These are phyloP conservation scores for Tuber umbilicatum DNA, from an alignment of 495 filamentous ascomycete genomes.

Conservation along the genomic window DNA sequence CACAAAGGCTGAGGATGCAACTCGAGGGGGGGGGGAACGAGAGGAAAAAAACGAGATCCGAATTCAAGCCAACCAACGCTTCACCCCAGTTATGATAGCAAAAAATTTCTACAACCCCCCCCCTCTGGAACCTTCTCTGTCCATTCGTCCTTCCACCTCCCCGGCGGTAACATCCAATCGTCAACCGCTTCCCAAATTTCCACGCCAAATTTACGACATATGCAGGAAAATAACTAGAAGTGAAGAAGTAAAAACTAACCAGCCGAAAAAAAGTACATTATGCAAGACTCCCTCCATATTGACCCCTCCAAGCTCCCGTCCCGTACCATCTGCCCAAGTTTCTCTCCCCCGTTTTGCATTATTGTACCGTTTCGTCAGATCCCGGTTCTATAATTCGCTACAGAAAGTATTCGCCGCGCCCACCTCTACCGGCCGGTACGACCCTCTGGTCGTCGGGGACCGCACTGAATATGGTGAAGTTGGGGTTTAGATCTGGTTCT, in stretches of 20 bases:
- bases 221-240: neutral
- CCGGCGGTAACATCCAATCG: too few relatives aligned
- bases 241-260: neutral
- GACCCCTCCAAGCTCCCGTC: neutral
- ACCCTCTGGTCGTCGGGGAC: conserved; percentile 88
- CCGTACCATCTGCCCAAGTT: neutral
- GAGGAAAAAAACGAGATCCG: neutral
- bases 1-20: neutral
- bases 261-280: neutral
- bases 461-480: conserved; percentile 90
- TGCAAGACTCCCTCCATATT: conserved; percentile 5
- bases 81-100: neutral
- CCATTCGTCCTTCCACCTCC: neutral
- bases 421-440: conserved; percentile 71
- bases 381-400: conserved; percentile 46
- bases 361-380: neutral
- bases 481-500: conserved; percentile 70
- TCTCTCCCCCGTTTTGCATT: neutral
- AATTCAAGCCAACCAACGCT: neutral
- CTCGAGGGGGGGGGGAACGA: neutral
- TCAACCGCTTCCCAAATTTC: neutral
- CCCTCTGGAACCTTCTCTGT: neutral
- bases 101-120: neutral
- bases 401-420: conserved; percentile 90
- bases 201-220: neutral